Evolutionary conservation across 768 basidiomycete species (phyloP).

Genomic region (Russula virescens): DNA sequence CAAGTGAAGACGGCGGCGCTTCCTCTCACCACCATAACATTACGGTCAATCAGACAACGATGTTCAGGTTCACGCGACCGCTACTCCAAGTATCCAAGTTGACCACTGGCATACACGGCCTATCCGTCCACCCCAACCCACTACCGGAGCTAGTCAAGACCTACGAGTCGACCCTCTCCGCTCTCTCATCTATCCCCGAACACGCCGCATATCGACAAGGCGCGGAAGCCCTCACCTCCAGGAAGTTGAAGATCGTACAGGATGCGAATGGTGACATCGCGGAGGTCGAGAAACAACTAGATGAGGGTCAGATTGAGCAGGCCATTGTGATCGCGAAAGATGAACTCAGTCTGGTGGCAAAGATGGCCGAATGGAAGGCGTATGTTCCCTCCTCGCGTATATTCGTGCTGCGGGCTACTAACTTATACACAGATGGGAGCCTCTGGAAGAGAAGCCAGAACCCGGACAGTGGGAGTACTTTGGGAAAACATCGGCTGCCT

Average conservation of each 20-base stretch:
- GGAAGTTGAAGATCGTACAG: constrained; percentile 70
- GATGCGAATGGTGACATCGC: constrained; percentile 59
- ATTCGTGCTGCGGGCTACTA: constrained; percentile 2
- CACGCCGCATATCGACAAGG: constrained; percentile 88
- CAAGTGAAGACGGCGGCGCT: not conserved
- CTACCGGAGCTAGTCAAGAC: constrained; percentile 70
- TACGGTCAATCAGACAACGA: constrained; percentile 32
- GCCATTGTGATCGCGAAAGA: constrained; percentile 75
- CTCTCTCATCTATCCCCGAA: constrained; percentile 65
- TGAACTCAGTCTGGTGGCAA: constrained; percentile 68
- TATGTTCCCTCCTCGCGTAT: constrained; percentile 41
- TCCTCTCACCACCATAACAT: constrained; percentile 6
- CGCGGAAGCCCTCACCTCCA: constrained; percentile 76
- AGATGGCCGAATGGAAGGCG: constrained; percentile 97
- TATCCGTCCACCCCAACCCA: constrained; percentile 78
- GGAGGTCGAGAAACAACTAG: constrained; percentile 65
- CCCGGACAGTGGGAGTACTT: constrained; percentile 86
- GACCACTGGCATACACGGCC: constrained; percentile 83
- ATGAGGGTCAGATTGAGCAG: constrained; percentile 86
- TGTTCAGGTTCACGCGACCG: constrained; percentile 76
- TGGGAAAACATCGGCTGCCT: constrained; percentile 46
- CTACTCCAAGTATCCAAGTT: constrained; percentile 59
- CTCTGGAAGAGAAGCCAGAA: constrained; percentile 73
- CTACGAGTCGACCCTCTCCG: constrained; percentile 71
- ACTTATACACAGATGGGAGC: constrained; percentile 62